Percentiles rank a stretch among this genome's conserved stretches.
These are phyloP conservation scores for Tolypocladium paradoxum DNA, from an alignment of 2,329 filamentous ascomycete genomes.

Conservation along the genomic window DNA sequence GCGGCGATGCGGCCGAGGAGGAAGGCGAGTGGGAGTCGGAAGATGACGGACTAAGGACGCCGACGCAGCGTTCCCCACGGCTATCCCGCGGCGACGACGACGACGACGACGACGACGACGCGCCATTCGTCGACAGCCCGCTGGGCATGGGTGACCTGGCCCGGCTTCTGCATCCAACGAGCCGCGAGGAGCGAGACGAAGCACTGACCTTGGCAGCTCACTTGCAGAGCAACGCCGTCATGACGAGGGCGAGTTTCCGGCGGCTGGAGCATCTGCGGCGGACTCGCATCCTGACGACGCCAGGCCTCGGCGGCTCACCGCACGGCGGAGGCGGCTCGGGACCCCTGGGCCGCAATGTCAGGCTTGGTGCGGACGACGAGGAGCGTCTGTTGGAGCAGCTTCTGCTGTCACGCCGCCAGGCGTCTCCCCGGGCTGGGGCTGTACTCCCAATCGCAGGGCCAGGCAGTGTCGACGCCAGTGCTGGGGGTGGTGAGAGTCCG, in stretches of 20 bases:
- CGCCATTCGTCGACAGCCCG: slow-evolving; percentile 49
- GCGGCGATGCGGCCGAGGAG: slow-evolving; percentile 24
- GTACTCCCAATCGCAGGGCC: slow-evolving; percentile 46
- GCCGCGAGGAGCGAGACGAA: slow-evolving; percentile 67
- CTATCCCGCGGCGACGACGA: slow-evolving; percentile 26
- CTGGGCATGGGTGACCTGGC: slow-evolving; percentile 62
- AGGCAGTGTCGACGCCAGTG: slow-evolving; percentile 44
- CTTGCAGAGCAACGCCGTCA: slow-evolving; percentile 55
- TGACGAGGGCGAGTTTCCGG: slow-evolving; percentile 73
- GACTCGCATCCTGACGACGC: slow-evolving; percentile 44
- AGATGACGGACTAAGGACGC: slow-evolving; percentile 52
- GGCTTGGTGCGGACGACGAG: slow-evolving; percentile 46
- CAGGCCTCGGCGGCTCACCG: slow-evolving; percentile 10
- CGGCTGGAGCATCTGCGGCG: slow-evolving; percentile 58
- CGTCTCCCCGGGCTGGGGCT: slow-evolving; percentile 4
- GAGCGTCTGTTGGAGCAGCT: slow-evolving; percentile 50
- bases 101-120: slow-evolving; percentile 30
- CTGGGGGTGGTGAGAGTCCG: slow-evolving; percentile 60
- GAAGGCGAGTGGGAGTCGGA: slow-evolving; percentile 37
- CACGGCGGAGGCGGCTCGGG: slow-evolving; percentile 8
- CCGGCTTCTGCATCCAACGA: slow-evolving; percentile 70
- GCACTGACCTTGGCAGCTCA: slow-evolving; percentile 74
- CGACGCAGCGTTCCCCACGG: slow-evolving; percentile 53
- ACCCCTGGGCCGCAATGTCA: slow-evolving; percentile 16
- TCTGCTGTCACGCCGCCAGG: slow-evolving; percentile 39